A percentile compares a stretch with the other conserved stretches of the same genome.
These are phyloP conservation scores for Alternaria triticimaculans DNA, from an alignment of 2,329 filamentous ascomycete genomes.

Conservation along the genomic window DNA sequence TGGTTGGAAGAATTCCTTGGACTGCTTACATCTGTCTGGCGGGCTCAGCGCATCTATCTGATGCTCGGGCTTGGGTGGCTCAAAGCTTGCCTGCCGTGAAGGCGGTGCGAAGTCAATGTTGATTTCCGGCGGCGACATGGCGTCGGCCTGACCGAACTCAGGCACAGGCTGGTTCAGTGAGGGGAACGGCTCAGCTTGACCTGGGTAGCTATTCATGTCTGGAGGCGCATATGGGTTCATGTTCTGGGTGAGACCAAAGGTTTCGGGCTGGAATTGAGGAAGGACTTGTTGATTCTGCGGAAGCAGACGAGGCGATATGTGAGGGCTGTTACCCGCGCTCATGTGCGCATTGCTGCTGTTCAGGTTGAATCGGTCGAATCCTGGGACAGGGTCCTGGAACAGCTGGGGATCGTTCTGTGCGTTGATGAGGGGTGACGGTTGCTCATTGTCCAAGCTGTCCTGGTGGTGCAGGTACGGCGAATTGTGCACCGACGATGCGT, in stretches of 20 bases:
- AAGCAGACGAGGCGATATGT: slow-evolving; percentile 67
- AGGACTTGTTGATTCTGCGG: slow-evolving; percentile 73
- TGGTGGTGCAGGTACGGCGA: slow-evolving; percentile 82
- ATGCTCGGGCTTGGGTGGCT: slow-evolving; percentile 68
- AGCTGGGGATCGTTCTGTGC: slow-evolving; percentile 73
- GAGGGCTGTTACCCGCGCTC: slow-evolving; percentile 75
- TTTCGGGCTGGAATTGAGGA: slow-evolving; percentile 56
- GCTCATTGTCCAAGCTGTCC: slow-evolving; percentile 79
- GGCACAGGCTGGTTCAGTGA: slow-evolving; percentile 57
- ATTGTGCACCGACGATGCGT: slow-evolving; percentile 76
- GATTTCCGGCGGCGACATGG: slow-evolving; percentile 92
- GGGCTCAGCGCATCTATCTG: slow-evolving; percentile 80
- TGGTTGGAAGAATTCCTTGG: slow-evolving; percentile 19
- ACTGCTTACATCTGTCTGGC: slow-evolving; percentile 67
- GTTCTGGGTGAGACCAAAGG: slow-evolving; percentile 56
- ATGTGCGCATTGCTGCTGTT: slow-evolving; percentile 51
- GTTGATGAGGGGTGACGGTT: slow-evolving; percentile 80
- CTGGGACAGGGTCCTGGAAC: slow-evolving; percentile 75
- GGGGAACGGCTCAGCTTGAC: slow-evolving; percentile 56
- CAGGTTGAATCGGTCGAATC: slow-evolving; percentile 80
- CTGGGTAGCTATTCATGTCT: slow-evolving; percentile 60
- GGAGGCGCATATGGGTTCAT: slow-evolving; percentile 57
- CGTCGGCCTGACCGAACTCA: slow-evolving; percentile 71
- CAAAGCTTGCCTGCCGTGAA: slow-evolving; percentile 69
- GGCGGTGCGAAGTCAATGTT: slow-evolving; percentile 91